Evolutionary conservation across 1,284 basidiomycete genomes (phyloP).

Genomic region (Farysia itapuensis): DNA sequence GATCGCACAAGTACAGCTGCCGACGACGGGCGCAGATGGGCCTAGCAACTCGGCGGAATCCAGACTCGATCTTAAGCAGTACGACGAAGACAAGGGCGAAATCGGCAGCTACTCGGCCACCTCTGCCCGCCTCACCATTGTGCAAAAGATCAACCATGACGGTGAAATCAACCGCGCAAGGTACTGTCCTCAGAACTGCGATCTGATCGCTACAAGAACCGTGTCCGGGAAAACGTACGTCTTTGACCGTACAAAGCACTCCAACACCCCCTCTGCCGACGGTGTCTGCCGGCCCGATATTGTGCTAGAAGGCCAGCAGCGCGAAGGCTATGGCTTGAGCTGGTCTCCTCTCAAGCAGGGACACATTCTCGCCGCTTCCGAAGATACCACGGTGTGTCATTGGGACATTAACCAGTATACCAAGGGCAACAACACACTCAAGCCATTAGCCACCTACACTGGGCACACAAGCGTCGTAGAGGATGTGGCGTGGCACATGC

Average conservation of each 20-base stretch:
- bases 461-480: slow-evolving; percentile 67
- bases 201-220: slow-evolving; percentile 92
- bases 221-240: slow-evolving; percentile 86
- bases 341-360: slow-evolving; percentile 84
- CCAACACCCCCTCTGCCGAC: slow-evolving; percentile 83
- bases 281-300: slow-evolving; percentile 85
- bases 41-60: slow-evolving; percentile 62
- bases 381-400: slow-evolving; percentile 93
- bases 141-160: slow-evolving; percentile 91
- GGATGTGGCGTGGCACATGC: slow-evolving; percentile 96
- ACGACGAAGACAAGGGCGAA: slow-evolving; percentile 84
- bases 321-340: slow-evolving; percentile 90
- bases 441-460: slow-evolving; percentile 78
- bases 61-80: slow-evolving; percentile 76
- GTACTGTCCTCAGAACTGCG: slow-evolving; percentile 98
- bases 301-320: slow-evolving; percentile 80
- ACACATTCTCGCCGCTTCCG: slow-evolving; percentile 85
- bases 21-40: slow-evolving; percentile 65
- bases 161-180: slow-evolving; percentile 96
- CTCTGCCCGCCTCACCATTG: slow-evolving; percentile 79
- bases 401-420: slow-evolving; percentile 93
- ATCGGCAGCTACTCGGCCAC: slow-evolving; percentile 66
- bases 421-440: slow-evolving; percentile 75
- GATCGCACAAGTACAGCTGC: slow-evolving; percentile 86
- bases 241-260: slow-evolving; percentile 96